A percentile compares a stretch with the other conserved stretches of the same genome.
Conservation (phyloP, 2,329 filamentous ascomycete genomes). For the Gaeumannomyces tritici region DNA sequence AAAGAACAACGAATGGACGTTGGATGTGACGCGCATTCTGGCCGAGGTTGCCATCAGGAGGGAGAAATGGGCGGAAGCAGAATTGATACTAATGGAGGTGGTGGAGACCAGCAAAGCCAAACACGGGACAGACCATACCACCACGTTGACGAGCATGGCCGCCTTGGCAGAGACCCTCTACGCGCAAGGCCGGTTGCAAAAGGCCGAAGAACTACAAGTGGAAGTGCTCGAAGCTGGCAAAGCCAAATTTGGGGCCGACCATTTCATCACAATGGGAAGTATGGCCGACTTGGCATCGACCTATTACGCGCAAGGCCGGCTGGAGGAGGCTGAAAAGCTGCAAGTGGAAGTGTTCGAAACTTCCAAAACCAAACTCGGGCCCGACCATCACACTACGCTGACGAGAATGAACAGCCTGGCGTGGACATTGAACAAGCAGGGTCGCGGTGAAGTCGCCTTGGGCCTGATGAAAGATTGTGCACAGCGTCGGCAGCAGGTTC, state of each 20-base stretch:
- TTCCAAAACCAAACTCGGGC: constrained; percentile 1
- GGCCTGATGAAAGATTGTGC: background rate
- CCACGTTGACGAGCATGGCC: no score
- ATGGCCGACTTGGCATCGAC: constrained; percentile 4
- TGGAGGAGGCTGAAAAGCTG: no score
- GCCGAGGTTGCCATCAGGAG: no score
- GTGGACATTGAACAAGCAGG: constrained; percentile 1
- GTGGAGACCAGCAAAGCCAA: no score
- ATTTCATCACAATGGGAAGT: background rate
- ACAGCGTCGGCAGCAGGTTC: no score
- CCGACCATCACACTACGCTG: constrained; percentile 6
- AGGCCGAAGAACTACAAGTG: background rate
- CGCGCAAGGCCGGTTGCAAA: background rate
- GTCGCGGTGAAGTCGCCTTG: background rate
- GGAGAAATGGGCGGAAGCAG: no score
- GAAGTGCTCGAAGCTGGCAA: background rate
- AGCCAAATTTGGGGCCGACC: background rate
- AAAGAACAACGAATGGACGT: background rate
- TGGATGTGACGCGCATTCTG: no score
- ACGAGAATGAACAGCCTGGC: background rate
- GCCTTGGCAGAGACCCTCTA: background rate
- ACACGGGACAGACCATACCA: no score
- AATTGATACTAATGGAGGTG: no score
- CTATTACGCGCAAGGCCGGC: constrained; percentile 1
- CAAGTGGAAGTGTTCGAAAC: constrained; percentile 4